Percentiles rank a stretch among this genome's conserved stretches.
Evolutionary conservation across 371 early-diverging fungal species (phyloP).

Genomic region (Rhizopus stolonifer): DNA sequence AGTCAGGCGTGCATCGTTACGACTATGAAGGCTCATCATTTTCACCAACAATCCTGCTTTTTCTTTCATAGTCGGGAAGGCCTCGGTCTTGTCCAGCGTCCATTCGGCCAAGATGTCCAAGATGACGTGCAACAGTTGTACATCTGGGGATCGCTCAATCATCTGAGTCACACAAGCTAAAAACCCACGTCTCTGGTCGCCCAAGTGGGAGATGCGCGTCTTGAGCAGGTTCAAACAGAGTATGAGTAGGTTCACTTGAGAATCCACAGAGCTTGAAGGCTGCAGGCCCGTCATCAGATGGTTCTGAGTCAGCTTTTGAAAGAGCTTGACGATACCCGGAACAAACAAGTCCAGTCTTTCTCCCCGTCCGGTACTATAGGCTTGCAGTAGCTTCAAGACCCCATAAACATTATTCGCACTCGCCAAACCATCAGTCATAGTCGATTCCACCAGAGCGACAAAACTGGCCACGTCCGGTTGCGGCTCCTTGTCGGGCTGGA

Average conservation of each 20-base stretch:
- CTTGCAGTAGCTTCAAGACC: slow-evolving; percentile 72
- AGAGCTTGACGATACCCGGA: slow-evolving; percentile 76
- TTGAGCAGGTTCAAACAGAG: slow-evolving; percentile 76
- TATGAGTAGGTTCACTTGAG: slow-evolving; percentile 62
- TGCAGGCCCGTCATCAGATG: slow-evolving; percentile 46
- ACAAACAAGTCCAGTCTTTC: slow-evolving; percentile 73
- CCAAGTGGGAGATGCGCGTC: slow-evolving; percentile 74
- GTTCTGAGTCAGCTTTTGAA: slow-evolving; percentile 84
- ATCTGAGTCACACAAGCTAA: slow-evolving; percentile 79
- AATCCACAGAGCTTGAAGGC: slow-evolving; percentile 35
- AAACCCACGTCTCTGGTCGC: slow-evolving; percentile 88
- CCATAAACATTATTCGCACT: slow-evolving; percentile 70
- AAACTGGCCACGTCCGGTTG: slow-evolving; percentile 60
- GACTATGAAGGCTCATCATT: slow-evolving; percentile 82
- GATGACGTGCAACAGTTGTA: slow-evolving; percentile 70
- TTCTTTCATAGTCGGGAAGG: slow-evolving; percentile 95
- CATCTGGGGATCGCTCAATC: slow-evolving; percentile 79
- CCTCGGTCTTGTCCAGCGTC: slow-evolving; percentile 76
- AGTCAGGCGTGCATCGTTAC: slow-evolving; percentile 63
- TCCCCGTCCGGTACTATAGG: slow-evolving; percentile 65
- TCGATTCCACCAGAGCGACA: slow-evolving; percentile 57
- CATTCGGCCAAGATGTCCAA: slow-evolving; percentile 86
- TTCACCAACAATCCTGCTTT: slow-evolving; percentile 88
- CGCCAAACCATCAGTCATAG: slow-evolving; percentile 66
- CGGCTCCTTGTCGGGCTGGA: slow-evolving; percentile 31